Conservation (phyloP, 2,329 filamentous ascomycete genomes). For the Periconia sp. region DNA sequence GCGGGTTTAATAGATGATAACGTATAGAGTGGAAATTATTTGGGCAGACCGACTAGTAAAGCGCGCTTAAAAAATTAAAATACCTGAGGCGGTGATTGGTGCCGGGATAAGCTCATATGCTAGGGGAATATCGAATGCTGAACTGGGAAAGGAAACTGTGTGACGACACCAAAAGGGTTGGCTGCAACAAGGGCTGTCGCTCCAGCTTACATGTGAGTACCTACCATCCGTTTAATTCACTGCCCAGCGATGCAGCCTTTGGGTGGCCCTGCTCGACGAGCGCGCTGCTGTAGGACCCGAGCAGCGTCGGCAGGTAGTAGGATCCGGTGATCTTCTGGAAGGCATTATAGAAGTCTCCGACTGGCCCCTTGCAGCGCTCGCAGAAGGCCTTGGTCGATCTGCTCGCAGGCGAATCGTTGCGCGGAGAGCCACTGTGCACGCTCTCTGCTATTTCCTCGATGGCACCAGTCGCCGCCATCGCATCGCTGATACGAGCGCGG, state of each 20-base stretch:
- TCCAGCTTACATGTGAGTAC: constrained; percentile 18
- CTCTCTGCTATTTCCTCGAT: constrained; percentile 10
- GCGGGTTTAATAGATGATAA: constrained; percentile 47
- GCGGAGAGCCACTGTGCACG: constrained; percentile 9
- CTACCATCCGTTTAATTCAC: constrained; percentile 47
- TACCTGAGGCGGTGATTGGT: constrained; percentile 38
- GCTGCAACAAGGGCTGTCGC: constrained; percentile 15
- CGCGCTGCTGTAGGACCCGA: constrained; percentile 40
- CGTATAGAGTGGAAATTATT: constrained; percentile 46
- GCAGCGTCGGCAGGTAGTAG: constrained; percentile 43
- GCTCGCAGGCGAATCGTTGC: constrained; percentile 15
- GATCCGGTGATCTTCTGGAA: constrained; percentile 41
- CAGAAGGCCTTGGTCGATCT: constrained; percentile 38
- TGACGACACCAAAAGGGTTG: constrained; percentile 25
- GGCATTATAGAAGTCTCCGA: constrained; percentile 47
- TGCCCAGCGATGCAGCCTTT: constrained; percentile 35
- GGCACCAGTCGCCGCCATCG: background rate
- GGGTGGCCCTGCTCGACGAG: constrained; percentile 31
- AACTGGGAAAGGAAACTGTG: constrained; percentile 35
- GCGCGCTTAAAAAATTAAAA: constrained; percentile 45
- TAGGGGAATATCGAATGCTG: constrained; percentile 34
- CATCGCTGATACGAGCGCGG: constrained; percentile 25
- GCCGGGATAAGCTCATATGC: constrained; percentile 40
- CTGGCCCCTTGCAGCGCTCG: constrained; percentile 28
- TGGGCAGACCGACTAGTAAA: constrained; percentile 37